Percentiles rank a stretch among this genome's conserved stretches.
These are phyloP conservation scores for Xylaria sp. DNA, from an alignment of 2,329 filamentous ascomycete genomes.

Conservation along the genomic window DNA sequence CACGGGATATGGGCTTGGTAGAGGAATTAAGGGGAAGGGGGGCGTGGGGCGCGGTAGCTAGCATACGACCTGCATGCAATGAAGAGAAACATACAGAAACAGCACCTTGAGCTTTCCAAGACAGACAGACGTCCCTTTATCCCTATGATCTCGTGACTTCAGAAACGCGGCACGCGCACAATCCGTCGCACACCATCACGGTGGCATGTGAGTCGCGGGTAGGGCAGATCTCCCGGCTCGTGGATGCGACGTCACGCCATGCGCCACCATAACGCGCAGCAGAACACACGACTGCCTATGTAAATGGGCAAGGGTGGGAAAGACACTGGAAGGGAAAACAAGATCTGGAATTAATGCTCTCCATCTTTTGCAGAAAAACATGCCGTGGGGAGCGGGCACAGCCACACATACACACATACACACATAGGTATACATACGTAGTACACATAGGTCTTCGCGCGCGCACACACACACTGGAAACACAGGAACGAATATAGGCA, in stretches of 20 bases:
- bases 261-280: background rate
- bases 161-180: conserved; percentile 1
- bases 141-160: conserved; percentile 29
- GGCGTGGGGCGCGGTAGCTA: conserved; percentile 1
- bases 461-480: too few species aligned
- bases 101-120: conserved; percentile 11
- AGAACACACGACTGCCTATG: background rate
- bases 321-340: too few species aligned
- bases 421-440: background rate
- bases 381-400: too few species aligned
- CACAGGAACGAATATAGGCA: background rate
- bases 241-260: background rate
- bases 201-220: conserved; percentile 18
- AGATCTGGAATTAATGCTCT: too few species aligned
- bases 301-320: too few species aligned
- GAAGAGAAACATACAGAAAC: conserved; percentile 10
- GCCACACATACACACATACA: background rate
- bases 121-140: conserved; percentile 12
- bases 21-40: conserved; percentile 1
- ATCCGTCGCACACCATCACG: conserved; percentile 15
- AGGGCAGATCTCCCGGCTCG: background rate
- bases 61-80: conserved; percentile 9
- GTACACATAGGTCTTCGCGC: too few species aligned
- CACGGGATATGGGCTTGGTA: conserved; percentile 8
- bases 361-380: too few species aligned